A percentile compares a stretch with the other conserved stretches of the same genome.
These are phyloP conservation scores for Septoria petroselini DNA, from an alignment of 2,329 filamentous ascomycete genomes.

Conservation along the genomic window DNA sequence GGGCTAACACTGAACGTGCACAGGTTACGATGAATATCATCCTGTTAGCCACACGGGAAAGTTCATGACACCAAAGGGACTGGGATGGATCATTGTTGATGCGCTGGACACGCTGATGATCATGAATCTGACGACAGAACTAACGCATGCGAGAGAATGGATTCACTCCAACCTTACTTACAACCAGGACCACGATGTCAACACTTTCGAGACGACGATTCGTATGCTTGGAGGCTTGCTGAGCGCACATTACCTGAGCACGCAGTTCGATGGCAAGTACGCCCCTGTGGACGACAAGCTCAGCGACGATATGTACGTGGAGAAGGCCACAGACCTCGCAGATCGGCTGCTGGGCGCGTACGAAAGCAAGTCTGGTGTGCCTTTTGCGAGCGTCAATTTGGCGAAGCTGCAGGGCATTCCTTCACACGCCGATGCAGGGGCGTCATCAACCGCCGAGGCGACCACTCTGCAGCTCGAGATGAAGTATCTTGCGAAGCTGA, in stretches of 20 bases:
- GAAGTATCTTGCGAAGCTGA: conserved; percentile 93
- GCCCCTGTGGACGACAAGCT: conserved; percentile 65
- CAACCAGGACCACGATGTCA: conserved; percentile 91
- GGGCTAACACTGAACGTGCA: conserved; percentile 15
- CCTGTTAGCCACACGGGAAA: conserved; percentile 74
- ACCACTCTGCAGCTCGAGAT: conserved; percentile 92
- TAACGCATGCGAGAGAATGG: conserved; percentile 85
- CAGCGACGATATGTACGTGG: conserved; percentile 88
- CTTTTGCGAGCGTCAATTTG: conserved; percentile 86
- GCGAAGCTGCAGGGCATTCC: conserved; percentile 70
- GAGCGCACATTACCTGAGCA: conserved; percentile 93
- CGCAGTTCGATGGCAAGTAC: conserved; percentile 71
- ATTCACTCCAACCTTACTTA: conserved; percentile 76
- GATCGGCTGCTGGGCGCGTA: conserved; percentile 85
- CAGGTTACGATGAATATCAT: conserved; percentile 76
- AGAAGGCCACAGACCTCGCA: conserved; percentile 90
- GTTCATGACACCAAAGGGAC: conserved; percentile 81
- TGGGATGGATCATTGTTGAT: conserved; percentile 98
- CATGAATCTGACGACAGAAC: conserved; percentile 89
- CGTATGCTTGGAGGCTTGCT: conserved; percentile 92
- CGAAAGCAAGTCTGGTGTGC: conserved; percentile 79
- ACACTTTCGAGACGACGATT: conserved; percentile 96
- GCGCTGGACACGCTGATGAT: conserved; percentile 94
- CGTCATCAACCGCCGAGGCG: conserved; percentile 90
- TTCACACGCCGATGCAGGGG: conserved; percentile 80